These are phyloP conservation scores for Pseudozyma pruni DNA, from an alignment of 1,284 basidiomycete genomes.

Conservation along the genomic window DNA sequence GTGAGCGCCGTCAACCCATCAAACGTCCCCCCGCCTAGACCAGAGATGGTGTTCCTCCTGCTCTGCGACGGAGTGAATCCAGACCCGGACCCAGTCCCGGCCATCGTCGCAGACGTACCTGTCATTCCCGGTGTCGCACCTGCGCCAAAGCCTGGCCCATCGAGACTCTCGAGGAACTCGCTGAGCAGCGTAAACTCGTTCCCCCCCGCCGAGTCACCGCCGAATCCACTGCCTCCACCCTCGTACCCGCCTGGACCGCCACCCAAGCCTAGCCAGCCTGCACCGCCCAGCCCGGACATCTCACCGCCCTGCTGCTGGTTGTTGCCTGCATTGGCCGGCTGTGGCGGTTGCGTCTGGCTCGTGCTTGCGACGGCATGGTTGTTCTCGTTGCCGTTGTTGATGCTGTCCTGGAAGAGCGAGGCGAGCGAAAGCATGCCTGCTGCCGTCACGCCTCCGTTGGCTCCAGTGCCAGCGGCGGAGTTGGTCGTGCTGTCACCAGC, in stretches of 20 bases:
- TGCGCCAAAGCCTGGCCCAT: slow-evolving; percentile 47
- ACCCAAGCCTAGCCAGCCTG: slow-evolving; percentile 63
- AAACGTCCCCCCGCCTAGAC: slow-evolving; percentile 6
- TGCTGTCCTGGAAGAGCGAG: slow-evolving; percentile 25
- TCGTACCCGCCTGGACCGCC: slow-evolving; percentile 47
- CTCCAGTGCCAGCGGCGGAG: slow-evolving; percentile 1
- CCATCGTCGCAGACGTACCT: slow-evolving; percentile 3
- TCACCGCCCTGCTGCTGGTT: slow-evolving; percentile 15
- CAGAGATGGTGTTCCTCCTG: slow-evolving; percentile 32
- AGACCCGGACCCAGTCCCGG: slow-evolving; percentile 9
- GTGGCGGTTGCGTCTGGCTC: neutral
- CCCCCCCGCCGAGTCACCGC: slow-evolving; percentile 60
- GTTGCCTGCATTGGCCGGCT: neutral
- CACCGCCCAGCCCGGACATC: slow-evolving; percentile 50
- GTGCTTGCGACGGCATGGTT: neutral
- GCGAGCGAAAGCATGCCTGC: slow-evolving; percentile 35
- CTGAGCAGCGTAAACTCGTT: slow-evolving; percentile 61
- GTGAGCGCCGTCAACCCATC: slow-evolving; percentile 30
- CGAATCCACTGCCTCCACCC: slow-evolving; percentile 48
- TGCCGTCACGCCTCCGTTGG: slow-evolving; percentile 5
- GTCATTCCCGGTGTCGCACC: slow-evolving; percentile 33
- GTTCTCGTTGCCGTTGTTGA: slow-evolving; percentile 19
- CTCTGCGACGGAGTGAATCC: slow-evolving; percentile 34
- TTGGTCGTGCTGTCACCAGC: slow-evolving; percentile 4
- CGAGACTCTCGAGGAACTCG: slow-evolving; percentile 64